A percentile compares a stretch with the other conserved stretches of the same genome.
These are phyloP conservation scores for Acacia confusa DNA, from an alignment of 306 rosid species.

Conservation along the genomic window DNA sequence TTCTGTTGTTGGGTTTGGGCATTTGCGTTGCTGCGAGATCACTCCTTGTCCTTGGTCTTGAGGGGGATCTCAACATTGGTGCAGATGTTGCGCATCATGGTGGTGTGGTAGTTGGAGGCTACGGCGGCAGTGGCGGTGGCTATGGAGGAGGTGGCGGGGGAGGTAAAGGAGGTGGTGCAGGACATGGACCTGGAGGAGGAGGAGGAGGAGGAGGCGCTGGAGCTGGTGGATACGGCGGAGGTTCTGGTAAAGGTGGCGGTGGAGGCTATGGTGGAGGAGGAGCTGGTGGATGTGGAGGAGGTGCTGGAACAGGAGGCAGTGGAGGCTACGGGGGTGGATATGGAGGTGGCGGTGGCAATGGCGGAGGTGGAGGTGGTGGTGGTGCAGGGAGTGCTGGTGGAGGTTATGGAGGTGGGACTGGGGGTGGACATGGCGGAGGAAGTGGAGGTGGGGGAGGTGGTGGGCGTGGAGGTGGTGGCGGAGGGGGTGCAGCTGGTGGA, in stretches of 20 bases:
- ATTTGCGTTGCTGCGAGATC: constrained; percentile 46
- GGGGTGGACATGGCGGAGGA: neutral
- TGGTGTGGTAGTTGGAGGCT: constrained; percentile 12
- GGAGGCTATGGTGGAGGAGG: constrained; percentile 20
- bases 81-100: constrained; percentile 3
- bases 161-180: constrained; percentile 41
- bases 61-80: constrained; percentile 12
- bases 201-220: constrained; percentile 39
- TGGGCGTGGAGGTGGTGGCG: neutral
- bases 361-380: constrained; percentile 34
- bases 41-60: constrained; percentile 14
- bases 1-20: constrained; percentile 43
- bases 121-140: constrained; percentile 32
- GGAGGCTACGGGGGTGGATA: constrained; percentile 45
- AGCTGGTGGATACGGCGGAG: constrained; percentile 44
- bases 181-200: constrained; percentile 42
- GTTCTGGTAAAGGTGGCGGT: constrained; percentile 30
- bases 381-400: constrained; percentile 38
- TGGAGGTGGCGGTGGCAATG: constrained; percentile 50
- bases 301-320: constrained; percentile 30
- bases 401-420: constrained; percentile 25
- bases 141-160: constrained; percentile 1
- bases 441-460: neutral
- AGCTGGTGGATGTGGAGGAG: constrained; percentile 28
- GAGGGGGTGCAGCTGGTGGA: neutral